Evolutionary conservation across 2,329 filamentous ascomycete species (phyloP).

Genomic region (Metarhizium album): DNA sequence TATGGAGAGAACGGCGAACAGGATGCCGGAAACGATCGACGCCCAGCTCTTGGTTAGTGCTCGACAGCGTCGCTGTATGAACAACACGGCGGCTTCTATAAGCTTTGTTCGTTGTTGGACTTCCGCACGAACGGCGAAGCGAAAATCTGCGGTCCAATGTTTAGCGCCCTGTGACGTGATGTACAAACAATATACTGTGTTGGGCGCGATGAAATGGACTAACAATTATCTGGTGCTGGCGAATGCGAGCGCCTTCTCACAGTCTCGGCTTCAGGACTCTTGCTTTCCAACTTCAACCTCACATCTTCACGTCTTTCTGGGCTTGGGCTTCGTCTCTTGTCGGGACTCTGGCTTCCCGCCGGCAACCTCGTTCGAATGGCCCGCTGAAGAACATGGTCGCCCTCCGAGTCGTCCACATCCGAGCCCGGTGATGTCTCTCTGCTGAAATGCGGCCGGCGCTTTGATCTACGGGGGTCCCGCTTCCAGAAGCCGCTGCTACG

Average conservation of each 20-base stretch:
- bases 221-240: slow-evolving; percentile 38
- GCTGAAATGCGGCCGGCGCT: slow-evolving; percentile 1
- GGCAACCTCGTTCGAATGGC: slow-evolving; percentile 46
- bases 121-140: slow-evolving; percentile 78
- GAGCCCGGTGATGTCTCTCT: slow-evolving; percentile 15
- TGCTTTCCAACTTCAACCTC: slow-evolving; percentile 25
- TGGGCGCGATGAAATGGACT: slow-evolving; percentile 12
- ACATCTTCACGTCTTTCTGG: slow-evolving; percentile 34
- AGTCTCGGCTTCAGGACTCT: slow-evolving; percentile 16
- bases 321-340: slow-evolving; percentile 35
- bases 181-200: neutral
- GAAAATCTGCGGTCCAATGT: slow-evolving; percentile 55
- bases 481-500: slow-evolving; percentile 50
- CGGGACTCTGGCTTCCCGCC: slow-evolving; percentile 44
- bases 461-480: neutral
- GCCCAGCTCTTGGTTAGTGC: slow-evolving; percentile 58
- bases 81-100: slow-evolving; percentile 61
- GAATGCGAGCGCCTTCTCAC: too few species aligned
- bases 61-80: slow-evolving; percentile 48
- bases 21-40: slow-evolving; percentile 50
- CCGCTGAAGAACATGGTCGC: slow-evolving; percentile 33
- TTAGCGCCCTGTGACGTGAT: neutral
- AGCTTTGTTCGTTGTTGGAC: slow-evolving; percentile 80
- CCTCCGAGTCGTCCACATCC: slow-evolving; percentile 18
- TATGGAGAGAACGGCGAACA: slow-evolving; percentile 54